Base-by-base conservation (phyloP, 371 early-diverging fungal genomes). In the Amoeboaphelidium protococcarum region DNA sequence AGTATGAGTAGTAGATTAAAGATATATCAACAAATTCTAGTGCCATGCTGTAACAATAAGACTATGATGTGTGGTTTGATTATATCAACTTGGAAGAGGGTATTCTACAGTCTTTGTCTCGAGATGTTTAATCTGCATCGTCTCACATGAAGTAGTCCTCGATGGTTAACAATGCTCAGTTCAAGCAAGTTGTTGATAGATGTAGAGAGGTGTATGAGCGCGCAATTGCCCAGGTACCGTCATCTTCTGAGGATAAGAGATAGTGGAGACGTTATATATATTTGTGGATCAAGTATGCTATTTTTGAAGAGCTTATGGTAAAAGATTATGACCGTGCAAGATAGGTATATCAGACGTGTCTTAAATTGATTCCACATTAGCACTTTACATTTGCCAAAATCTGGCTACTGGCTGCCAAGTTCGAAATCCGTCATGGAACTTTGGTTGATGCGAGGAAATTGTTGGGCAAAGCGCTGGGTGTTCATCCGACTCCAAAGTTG, bases 221-320 rank as follows among this genome's bases (percentile, higher is more conserved):
- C 1, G 90, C 94, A 2, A 82, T 94, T 54, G 82, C 84, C 1
- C 76, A 84, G 51, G 64, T 78, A 2, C 96, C 94, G 1, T 74
- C 75, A 2, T 73, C n/a, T n/a, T n/a, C 61, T 1, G 43, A 42
- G 4, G 92, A 90, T 49, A 96, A 96, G 63, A 65, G 82, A 45
- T 76, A 76, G 37, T 96, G 97, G 97, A 60, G 89, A 53, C 68
- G 92, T 20, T 96, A 94, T 55, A 83, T 94, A 22, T 96, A 89
- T 59, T 53, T 96, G n/a, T 96, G 97, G 97, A 74, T 96, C 27
- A 78, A 80, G 52, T 96, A 92, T 54, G 94, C 91, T 0, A 67
- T 88, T 6, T 96, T 78, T 60, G 94, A 92, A 59, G 97, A 96
- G 53, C 58, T 74, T 26, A 72, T 69, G n/a, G 74, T 72, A 10